Evolutionary conservation across 148 eudicot species (phyloP), one percentile per base, ranked within the genome.

Genomic region (Polygonum maritimum): DNA sequence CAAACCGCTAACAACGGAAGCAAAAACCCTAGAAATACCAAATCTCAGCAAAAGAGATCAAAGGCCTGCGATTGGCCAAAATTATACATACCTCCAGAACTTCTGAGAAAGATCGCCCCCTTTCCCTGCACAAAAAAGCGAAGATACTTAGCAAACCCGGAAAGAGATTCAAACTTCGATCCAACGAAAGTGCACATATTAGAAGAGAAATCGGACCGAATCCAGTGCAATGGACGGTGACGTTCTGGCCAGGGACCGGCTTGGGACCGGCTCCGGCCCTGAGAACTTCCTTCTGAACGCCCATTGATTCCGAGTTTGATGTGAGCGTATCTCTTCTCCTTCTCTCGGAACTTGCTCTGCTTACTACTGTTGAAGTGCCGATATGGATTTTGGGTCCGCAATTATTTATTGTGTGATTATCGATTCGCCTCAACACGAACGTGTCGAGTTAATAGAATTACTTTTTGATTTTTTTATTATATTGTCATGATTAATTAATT

Each of bases 161-260:
- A 63, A 7, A n/a, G 31, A 15, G 35, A 5, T 18, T 54, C 5
- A 40, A 2, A 45, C 2, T 16, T 13, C 16, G 2, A 22, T 18
- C 26, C 19, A 74, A 73, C 13, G 7, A 22, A 48, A 48, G 7
- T 45, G 75, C 58, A 73, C 4, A 35, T 16, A 49, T 45, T 11
- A 71, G 47, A 47, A 40, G 44, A 22, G 69, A 52, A 73, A 33
- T 48, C 79, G 75, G 41, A 89, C 98, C 98, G 75, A 47, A 95
- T 21, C 97, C 98, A 65, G 98, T 95, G 85, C 98, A 95, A 86
- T 95, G 98, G 74, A 95, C 97, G 77, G 97, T 89, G 82, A 95
- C 98, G 19, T 63, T 86, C 75, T 95, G 96, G 49, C 98, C 98
- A 55, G 84, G 74, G 3, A 76, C 80, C 21, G 98, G 98, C 62